Conservation (phyloP, 2,329 filamentous ascomycete species). For the Aspergillus fructus region DNA sequence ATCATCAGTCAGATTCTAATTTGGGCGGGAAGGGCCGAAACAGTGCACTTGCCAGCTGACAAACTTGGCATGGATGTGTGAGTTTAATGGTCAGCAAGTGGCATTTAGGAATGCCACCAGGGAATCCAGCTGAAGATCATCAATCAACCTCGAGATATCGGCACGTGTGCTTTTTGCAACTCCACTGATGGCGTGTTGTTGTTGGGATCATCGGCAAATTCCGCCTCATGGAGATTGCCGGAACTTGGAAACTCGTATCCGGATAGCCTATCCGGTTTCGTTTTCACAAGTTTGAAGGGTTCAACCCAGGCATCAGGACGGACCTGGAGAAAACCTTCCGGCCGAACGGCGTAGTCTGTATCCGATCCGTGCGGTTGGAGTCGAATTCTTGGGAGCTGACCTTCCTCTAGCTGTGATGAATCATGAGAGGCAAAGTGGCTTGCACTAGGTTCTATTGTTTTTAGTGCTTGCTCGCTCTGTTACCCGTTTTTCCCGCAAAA, state of each 20-base stretch:
- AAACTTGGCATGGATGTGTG: not conserved
- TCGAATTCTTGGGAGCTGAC: too few species aligned
- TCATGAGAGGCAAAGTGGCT: too few species aligned
- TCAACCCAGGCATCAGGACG: too few species aligned
- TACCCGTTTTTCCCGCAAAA: too few species aligned
- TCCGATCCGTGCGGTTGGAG: too few species aligned
- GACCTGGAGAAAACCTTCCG: too few species aligned
- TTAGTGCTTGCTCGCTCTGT: too few species aligned
- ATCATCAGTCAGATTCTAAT: conserved; percentile 2
- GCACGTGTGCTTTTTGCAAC: not conserved
- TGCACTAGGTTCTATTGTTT: too few species aligned
- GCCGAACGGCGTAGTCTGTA: too few species aligned
- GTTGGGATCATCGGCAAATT: not conserved
- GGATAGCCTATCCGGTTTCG: not conserved
- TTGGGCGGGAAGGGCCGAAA: not conserved
- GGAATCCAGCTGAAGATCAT: not conserved
- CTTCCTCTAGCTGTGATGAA: too few species aligned
- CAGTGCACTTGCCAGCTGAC: not conserved
- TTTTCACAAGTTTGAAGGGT: not conserved
- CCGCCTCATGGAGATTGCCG: not conserved
- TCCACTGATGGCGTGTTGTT: not conserved
- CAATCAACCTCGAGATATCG: not conserved
- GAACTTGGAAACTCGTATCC: not conserved
- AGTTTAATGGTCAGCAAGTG: not conserved
- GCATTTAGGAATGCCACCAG: not conserved